phyloP scores from a whole-genome alignment of 1,284 basidiomycete genomes.

The Meira nashicola region DNA sequence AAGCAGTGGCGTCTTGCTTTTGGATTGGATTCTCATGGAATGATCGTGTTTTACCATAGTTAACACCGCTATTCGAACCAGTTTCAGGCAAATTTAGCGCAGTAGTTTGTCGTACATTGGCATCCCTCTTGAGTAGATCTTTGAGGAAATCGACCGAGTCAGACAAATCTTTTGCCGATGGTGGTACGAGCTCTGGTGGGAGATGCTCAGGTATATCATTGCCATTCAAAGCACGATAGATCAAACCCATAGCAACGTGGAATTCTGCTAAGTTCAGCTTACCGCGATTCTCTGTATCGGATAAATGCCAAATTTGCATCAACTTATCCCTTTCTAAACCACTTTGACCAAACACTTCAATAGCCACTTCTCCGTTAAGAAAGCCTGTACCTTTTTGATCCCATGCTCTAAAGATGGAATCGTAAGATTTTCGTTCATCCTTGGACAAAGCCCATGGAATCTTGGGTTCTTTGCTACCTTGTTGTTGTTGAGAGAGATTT shows the following conservation, averaged over 20 bases:
- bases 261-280: slow-evolving; percentile 81
- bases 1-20: slow-evolving; percentile 83
- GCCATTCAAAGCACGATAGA: slow-evolving; percentile 78
- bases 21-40: slow-evolving; percentile 60
- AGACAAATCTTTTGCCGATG: slow-evolving; percentile 84
- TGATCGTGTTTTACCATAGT: slow-evolving; percentile 65
- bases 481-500: slow-evolving; percentile 60
- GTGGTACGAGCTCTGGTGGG: slow-evolving; percentile 83
- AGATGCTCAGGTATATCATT: slow-evolving; percentile 81
- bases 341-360: slow-evolving; percentile 92
- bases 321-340: slow-evolving; percentile 83
- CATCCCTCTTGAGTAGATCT: slow-evolving; percentile 80
- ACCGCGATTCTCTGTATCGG: slow-evolving; percentile 48
- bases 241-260: slow-evolving; percentile 96
- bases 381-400: slow-evolving; percentile 78
- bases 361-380: slow-evolving; percentile 77
- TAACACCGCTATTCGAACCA: slow-evolving; percentile 46
- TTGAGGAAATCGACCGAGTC: slow-evolving; percentile 86
- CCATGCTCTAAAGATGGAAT: slow-evolving; percentile 95
- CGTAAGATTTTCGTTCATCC: slow-evolving; percentile 93
- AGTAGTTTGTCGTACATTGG: slow-evolving; percentile 54
- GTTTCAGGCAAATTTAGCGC: slow-evolving; percentile 52
- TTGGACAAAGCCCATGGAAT: slow-evolving; percentile 84
- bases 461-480: slow-evolving; percentile 67
- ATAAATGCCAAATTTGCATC: slow-evolving; percentile 76